Conservation (phyloP, 75 land plant species). For the Pseudotsuga menziesii region DNA sequence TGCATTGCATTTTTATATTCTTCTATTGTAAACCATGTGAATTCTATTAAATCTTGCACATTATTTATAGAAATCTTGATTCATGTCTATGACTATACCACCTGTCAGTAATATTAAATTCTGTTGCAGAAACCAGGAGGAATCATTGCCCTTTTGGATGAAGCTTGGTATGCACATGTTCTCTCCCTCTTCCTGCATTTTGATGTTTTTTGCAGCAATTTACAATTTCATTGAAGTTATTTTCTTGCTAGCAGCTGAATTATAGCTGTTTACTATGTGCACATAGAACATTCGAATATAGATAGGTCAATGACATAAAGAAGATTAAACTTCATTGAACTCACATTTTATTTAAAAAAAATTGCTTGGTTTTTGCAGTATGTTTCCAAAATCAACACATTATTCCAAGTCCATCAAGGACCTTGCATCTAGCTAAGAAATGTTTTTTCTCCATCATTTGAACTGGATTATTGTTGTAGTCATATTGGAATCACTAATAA, state of each 20-base stretch:
- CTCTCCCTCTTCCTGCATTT: neutral
- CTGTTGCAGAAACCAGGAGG: conserved; percentile 92
- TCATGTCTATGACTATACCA: neutral
- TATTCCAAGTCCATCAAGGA: too few species aligned
- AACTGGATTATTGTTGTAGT: too few species aligned
- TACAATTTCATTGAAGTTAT: neutral
- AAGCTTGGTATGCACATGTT: conserved; percentile 75
- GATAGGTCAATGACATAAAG: neutral
- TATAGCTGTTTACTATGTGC: neutral
- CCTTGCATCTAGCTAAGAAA: too few species aligned
- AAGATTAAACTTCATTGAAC: neutral
- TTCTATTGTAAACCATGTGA: neutral
- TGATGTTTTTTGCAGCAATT: conserved; percentile 1
- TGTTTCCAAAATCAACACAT: conserved; percentile 96
- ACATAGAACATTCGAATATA: neutral
- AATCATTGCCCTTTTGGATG: conserved; percentile 92
- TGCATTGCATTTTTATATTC: neutral
- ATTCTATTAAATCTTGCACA: neutral
- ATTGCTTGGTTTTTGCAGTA: conserved; percentile 49
- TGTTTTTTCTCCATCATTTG: too few species aligned
- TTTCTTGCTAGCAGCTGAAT: neutral
- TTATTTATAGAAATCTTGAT: neutral
- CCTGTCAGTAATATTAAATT: conserved; percentile 2
- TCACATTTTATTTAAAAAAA: too few species aligned
- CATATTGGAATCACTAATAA: too few species aligned